phyloP scores from a whole-genome alignment of 371 early-diverging fungal species.

The Mucor irregularis region DNA sequence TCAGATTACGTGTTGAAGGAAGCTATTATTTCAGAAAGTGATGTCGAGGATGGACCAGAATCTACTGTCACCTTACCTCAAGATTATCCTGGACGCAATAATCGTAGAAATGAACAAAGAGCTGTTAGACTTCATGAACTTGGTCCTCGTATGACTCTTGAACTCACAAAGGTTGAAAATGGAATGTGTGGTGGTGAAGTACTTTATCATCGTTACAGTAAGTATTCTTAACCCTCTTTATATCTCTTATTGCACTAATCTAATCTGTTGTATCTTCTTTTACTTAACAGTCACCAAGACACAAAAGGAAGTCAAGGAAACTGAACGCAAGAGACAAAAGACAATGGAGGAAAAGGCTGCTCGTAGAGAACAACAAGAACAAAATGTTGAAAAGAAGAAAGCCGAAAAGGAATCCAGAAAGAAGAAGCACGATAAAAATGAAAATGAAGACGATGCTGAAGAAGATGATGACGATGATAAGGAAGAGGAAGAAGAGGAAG shows the following conservation, averaged over 20 bases:
- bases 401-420: conserved; percentile 55
- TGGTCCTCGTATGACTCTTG: conserved; percentile 91
- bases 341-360: conserved; percentile 62
- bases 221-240: conserved; percentile 17
- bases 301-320: conserved; percentile 66
- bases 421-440: conserved; percentile 48
- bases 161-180: conserved; percentile 87
- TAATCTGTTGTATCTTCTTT: background rate
- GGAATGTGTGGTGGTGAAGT: conserved; percentile 95
- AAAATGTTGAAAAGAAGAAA: conserved; percentile 81
- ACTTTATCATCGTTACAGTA: conserved; percentile 76
- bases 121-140: conserved; percentile 87
- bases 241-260: too few species aligned
- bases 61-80: conserved; percentile 79
- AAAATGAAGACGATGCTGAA: conserved; percentile 37
- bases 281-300: conserved; percentile 66
- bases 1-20: conserved; percentile 89
- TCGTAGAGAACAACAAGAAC: conserved; percentile 78
- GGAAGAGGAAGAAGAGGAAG: conserved; percentile 39
- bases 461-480: conserved; percentile 43
- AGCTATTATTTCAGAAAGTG: conserved; percentile 87
- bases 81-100: conserved; percentile 74
- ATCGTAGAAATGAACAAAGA: conserved; percentile 77
- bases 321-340: conserved; percentile 55
- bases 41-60: conserved; percentile 89